Evolutionary conservation across 179 eudicot species (phyloP).

Genomic region (Silene coronaria): DNA sequence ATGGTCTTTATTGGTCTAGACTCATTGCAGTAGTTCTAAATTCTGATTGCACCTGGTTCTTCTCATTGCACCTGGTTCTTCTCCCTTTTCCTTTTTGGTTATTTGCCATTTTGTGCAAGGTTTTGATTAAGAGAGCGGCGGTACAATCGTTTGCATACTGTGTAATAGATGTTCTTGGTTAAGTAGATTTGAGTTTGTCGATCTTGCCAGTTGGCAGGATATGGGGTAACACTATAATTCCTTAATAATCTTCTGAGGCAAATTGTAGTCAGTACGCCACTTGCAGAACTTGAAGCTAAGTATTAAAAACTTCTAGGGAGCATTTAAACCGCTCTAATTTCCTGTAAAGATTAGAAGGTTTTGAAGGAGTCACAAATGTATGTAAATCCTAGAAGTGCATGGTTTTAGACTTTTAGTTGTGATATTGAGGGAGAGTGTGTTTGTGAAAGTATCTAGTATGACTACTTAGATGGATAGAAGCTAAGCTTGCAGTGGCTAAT

Average conservation of each 20-base stretch:
- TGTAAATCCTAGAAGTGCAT: neutral
- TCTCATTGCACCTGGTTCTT: neutral
- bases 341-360: neutral
- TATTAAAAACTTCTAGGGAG: too few species aligned
- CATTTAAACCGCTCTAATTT: too few species aligned
- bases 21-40: neutral
- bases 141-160: neutral
- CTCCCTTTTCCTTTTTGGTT: neutral
- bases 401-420: neutral
- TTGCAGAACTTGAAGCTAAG: too few species aligned
- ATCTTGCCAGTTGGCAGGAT: neutral
- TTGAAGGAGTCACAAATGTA: neutral
- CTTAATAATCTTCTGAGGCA: neutral
- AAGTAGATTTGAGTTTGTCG: neutral
- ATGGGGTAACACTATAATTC: neutral
- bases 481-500: too few species aligned
- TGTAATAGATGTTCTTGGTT: neutral
- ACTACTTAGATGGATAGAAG: too few species aligned
- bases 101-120: conserved; percentile 1
- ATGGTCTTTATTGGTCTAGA: neutral
- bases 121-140: neutral
- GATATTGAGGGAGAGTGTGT: neutral
- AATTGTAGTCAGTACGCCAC: neutral
- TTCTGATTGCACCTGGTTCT: neutral
- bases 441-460: neutral